Conservation (phyloP, 116 monocot genomes). For the Iris pallida region DNA sequence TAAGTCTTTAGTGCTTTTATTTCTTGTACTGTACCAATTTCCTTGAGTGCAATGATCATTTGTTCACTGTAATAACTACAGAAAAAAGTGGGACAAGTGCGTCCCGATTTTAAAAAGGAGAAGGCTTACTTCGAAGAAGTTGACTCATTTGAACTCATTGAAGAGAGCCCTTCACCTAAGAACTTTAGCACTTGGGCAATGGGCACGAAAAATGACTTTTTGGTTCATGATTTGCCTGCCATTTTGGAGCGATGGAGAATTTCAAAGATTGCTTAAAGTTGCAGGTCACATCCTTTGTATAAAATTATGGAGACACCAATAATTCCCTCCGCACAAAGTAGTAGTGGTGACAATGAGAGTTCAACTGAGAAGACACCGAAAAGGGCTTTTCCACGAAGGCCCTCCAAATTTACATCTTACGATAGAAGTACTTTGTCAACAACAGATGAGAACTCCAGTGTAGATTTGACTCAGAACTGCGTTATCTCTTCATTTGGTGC, state of each 20-base stretch:
- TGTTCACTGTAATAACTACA: conserved; percentile 19
- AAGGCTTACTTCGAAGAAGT: conserved; percentile 85
- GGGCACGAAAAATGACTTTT: conserved; percentile 26
- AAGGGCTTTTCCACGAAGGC: conserved; percentile 3
- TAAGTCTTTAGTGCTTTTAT: conserved; percentile 1
- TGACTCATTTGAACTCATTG: conserved; percentile 76
- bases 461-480: conserved; percentile 12
- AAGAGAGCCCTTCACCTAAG: conserved; percentile 86
- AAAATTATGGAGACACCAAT: conserved; percentile 55
- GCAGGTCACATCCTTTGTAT: conserved; percentile 29
- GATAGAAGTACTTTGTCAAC: conserved; percentile 16
- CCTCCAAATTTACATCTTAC: conserved; percentile 4
- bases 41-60: neutral
- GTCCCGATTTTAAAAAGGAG: conserved; percentile 62
- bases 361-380: conserved; percentile 13
- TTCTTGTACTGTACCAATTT: neutral
- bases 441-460: conserved; percentile 7
- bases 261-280: conserved; percentile 40
- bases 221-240: conserved; percentile 55
- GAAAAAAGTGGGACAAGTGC: conserved; percentile 40
- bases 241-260: conserved; percentile 77
- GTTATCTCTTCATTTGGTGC: conserved; percentile 37
- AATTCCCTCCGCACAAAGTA: conserved; percentile 22
- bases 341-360: conserved; percentile 5
- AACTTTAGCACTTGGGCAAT: conserved; percentile 50